Percentiles rank a stretch among this genome's conserved stretches.
Evolutionary conservation across 352 stramenopile genomes (phyloP).

Genomic region (Pythium insidiosum): DNA sequence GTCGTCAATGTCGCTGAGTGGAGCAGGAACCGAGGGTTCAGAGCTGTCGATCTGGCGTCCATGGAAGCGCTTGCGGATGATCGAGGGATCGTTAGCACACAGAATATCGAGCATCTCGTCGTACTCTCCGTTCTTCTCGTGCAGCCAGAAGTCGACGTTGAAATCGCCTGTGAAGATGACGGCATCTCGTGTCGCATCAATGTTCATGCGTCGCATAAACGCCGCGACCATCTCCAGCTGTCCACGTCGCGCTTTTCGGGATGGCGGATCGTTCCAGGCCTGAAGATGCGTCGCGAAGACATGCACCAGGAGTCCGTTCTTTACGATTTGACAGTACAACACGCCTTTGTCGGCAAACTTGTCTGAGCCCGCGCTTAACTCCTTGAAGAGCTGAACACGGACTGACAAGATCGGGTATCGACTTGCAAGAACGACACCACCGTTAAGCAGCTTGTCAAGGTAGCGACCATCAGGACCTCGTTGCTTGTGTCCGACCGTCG

Average conservation of each 20-base stretch:
- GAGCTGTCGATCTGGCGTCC: background rate
- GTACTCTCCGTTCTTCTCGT: conserved; percentile 66
- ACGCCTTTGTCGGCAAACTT: conserved; percentile 71
- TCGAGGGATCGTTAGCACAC: conserved; percentile 37
- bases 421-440: conserved; percentile 55
- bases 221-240: conserved; percentile 59
- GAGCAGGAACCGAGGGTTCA: too few relatives aligned
- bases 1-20: too few relatives aligned
- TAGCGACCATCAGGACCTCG: conserved; percentile 29
- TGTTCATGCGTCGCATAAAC: conserved; percentile 47
- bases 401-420: conserved; percentile 73
- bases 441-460: conserved; percentile 66
- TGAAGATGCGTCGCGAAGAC: conserved; percentile 73
- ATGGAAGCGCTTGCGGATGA: conserved; percentile 6
- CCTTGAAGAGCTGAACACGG: conserved; percentile 64
- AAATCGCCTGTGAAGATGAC: conserved; percentile 62
- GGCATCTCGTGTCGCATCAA: conserved; percentile 47
- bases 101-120: conserved; percentile 73
- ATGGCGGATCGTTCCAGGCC: conserved; percentile 61
- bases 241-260: conserved; percentile 40
- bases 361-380: conserved; percentile 49
- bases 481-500: conserved; percentile 64
- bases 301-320: conserved; percentile 62
- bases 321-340: conserved; percentile 75
- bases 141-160: conserved; percentile 76